These are phyloP conservation scores for Strobilomyces echinocephalus DNA, from an alignment of 768 basidiomycete species.

Conservation along the genomic window DNA sequence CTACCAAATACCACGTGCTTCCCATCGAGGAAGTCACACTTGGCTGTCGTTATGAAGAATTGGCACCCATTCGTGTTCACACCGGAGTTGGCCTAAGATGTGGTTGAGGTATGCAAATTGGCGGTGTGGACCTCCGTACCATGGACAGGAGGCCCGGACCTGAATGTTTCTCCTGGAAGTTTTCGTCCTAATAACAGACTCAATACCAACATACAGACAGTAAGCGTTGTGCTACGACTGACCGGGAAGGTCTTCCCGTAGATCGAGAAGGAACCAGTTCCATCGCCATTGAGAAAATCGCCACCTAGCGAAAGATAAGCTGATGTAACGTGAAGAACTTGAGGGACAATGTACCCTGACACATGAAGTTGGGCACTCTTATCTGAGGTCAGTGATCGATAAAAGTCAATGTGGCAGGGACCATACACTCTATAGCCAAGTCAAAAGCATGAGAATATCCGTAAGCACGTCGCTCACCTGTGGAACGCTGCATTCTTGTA, in stretches of 20 bases:
- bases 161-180: constrained; percentile 85
- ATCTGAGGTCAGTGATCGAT: constrained; percentile 6
- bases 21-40: constrained; percentile 93
- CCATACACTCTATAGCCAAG: constrained; percentile 60
- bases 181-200: constrained; percentile 68
- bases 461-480: constrained; percentile 48
- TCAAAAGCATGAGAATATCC: constrained; percentile 6
- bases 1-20: constrained; percentile 93
- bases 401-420: constrained; percentile 1
- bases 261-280: constrained; percentile 95
- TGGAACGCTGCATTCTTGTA: constrained; percentile 92
- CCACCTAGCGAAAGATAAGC: constrained; percentile 52
- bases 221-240: constrained; percentile 15
- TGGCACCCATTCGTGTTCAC: constrained; percentile 93
- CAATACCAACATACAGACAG: not conserved
- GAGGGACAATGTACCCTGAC: constrained; percentile 56
- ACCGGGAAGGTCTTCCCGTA: constrained; percentile 94
- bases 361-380: constrained; percentile 93
- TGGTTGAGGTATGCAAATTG: constrained; percentile 2
- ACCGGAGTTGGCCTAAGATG: constrained; percentile 83
- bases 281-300: constrained; percentile 92
- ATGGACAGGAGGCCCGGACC: constrained; percentile 87
- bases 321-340: not conserved
- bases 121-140: constrained; percentile 40
- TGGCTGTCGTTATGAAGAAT: constrained; percentile 96